A percentile compares a stretch with the other conserved stretches of the same genome.
phyloP scores from a whole-genome alignment of 768 basidiomycete species.

The Xerocomellus chrysenteron region DNA sequence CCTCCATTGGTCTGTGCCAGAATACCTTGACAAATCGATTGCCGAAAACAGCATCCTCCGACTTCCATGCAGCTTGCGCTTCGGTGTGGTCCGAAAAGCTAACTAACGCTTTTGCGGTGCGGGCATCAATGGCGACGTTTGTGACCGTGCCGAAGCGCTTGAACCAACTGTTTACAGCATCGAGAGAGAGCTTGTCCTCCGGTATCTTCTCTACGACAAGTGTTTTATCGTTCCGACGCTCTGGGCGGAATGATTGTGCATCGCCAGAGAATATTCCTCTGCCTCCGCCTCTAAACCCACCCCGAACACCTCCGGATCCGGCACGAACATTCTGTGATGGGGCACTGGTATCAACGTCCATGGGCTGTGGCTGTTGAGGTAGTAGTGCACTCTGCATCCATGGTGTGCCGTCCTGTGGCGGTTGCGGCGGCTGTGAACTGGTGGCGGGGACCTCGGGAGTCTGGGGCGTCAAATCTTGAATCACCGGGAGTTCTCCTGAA shows the following conservation, averaged over 20 bases:
- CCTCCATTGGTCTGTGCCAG: conserved; percentile 93
- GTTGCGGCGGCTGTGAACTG: conserved; percentile 13
- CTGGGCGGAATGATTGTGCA: conserved; percentile 63
- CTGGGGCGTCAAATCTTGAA: conserved; percentile 77
- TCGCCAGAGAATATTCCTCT: conserved; percentile 64
- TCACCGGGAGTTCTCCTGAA: conserved; percentile 78
- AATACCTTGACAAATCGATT: conserved; percentile 95
- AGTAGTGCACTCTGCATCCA: conserved; percentile 21
- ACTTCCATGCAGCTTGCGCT: conserved; percentile 87
- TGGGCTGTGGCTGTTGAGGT: conserved; percentile 13
- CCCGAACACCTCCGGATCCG: conserved; percentile 40
- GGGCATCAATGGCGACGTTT: conserved; percentile 83
- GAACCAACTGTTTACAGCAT: conserved; percentile 84
- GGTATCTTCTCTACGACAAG: conserved; percentile 96
- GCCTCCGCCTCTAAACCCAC: conserved; percentile 47
- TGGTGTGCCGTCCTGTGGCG: conserved; percentile 20
- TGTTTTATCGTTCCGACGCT: conserved; percentile 70
- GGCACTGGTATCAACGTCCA: conserved; percentile 37
- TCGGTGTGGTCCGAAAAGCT: conserved; percentile 83
- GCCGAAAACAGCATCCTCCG: conserved; percentile 91
- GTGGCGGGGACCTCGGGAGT: conserved; percentile 34
- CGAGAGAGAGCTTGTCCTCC: conserved; percentile 73
- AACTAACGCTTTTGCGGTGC: conserved; percentile 76
- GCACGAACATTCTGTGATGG: conserved; percentile 19
- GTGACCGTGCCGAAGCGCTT: conserved; percentile 90